Evolutionary conservation across 2,329 filamentous ascomycete genomes (phyloP), one percentile per base, ranked within the genome.

Genomic region (Colletotrichum orbiculare): DNA sequence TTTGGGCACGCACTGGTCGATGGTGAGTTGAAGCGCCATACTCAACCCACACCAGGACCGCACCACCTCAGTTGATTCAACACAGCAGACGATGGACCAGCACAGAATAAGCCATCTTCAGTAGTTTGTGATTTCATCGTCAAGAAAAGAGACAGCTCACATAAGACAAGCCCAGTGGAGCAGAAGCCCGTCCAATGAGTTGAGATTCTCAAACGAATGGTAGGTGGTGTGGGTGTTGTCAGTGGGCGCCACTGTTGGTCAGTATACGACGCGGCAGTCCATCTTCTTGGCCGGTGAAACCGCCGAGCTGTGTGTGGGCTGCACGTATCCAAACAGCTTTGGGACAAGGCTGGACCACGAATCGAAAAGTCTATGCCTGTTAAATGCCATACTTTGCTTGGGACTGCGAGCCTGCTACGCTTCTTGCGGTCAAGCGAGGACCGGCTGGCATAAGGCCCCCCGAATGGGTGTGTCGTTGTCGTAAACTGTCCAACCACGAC

Each of bases 401-500:
- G 43, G 25, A 25, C 4, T 25, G 25, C 25, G 13, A 8, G 25
- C 48, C 37, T 66, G 37, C 58, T 62, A 66, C 13, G 42, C 63
- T 53, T 35, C 37, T 53, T 66, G 25, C 33, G 62, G 52, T 48
- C 58, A 57, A 52, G 58, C 42, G 56, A 46, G 45, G 53, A 53
- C 45, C 45, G 64, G 43, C 64, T 49, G 45, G 52, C 46, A 38
- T 25, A 54, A 58, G 54, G 41, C 34, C 43, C 15, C 38, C 49
- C 3, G 10, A 9, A 39, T 50, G 43, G 54, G 37, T 33, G 48
- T 25, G 25, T 25, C 25, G 25, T 25, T 11, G 60, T 77, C 78
- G 78, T 81, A 81, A 77, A 73, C 65, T 64, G 73, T 78, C 78
- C 78, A 80, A 81, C 78, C 78, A 80, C 74, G 72, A 60, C 59